Evolutionary conservation across 805 yeast species (phyloP).

Genomic region (Ogataea thermomethanolica): DNA sequence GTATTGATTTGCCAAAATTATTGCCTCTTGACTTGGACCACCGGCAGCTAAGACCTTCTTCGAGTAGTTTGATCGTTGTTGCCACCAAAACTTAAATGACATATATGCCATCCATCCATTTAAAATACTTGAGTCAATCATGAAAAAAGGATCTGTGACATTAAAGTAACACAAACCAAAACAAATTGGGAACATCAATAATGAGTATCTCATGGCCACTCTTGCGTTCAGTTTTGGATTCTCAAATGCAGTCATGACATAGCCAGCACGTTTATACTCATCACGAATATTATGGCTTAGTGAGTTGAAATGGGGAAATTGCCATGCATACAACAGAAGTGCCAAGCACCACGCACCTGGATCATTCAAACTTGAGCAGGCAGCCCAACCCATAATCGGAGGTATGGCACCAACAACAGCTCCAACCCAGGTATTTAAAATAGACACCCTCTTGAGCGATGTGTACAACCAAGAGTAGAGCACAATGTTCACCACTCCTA

Average conservation of each 20-base stretch:
- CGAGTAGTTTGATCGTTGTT: slow-evolving; percentile 62
- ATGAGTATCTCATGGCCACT: slow-evolving; percentile 84
- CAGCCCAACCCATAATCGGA: slow-evolving; percentile 99
- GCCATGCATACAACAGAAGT: slow-evolving; percentile 91
- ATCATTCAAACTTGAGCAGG: slow-evolving; percentile 70
- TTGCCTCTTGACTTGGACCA: slow-evolving; percentile 52
- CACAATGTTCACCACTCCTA: slow-evolving; percentile 78
- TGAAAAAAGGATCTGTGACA: slow-evolving; percentile 78
- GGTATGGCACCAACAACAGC: slow-evolving; percentile 99
- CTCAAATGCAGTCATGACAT: slow-evolving; percentile 94
- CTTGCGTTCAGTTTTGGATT: slow-evolving; percentile 91
- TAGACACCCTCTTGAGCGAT: slow-evolving; percentile 78
- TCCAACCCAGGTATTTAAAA: slow-evolving; percentile 96
- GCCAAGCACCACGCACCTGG: slow-evolving; percentile 98
- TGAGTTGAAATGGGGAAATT: slow-evolving; percentile 95
- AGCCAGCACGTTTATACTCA: slow-evolving; percentile 90
- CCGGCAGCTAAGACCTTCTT: slow-evolving; percentile 31
- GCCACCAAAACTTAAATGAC: slow-evolving; percentile 82
- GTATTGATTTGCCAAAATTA: slow-evolving; percentile 56
- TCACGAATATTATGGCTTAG: slow-evolving; percentile 82
- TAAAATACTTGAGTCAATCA: slow-evolving; percentile 73
- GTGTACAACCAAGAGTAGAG: slow-evolving; percentile 91
- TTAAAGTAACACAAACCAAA: slow-evolving; percentile 73
- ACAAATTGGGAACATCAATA: slow-evolving; percentile 94
- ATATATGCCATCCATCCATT: slow-evolving; percentile 84